Evolutionary conservation across 1,139 yeast species (phyloP), one percentile per base, ranked within the genome.

Genomic region (Spencermartinsiella ligniputridi): DNA sequence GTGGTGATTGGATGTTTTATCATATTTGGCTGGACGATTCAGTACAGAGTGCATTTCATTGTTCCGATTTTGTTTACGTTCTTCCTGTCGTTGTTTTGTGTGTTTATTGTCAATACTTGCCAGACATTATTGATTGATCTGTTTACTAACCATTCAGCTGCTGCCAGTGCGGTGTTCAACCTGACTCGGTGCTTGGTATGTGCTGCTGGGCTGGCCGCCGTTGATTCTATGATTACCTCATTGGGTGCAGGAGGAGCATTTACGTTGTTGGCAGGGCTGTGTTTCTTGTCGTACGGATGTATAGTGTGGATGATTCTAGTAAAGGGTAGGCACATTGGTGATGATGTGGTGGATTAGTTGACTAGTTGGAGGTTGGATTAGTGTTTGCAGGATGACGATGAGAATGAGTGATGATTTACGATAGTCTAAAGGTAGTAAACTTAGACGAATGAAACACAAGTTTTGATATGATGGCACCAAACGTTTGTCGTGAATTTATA

Each of bases 1-100:
- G 36, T 48, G 47, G 70, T 38, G 3, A 59, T 33, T 24, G 55
- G 61, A 2, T 71, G 78, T 0, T 61, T 74, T 3, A 49, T 79
- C 1, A 63, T 78, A 0, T 84, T 76, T 65, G 95, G 92, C 1
- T 86, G 95, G 95, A 74, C 85, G 41, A 53, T 85, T 3, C 68
- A 76, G 35, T 57, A 70, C 20, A 60, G 68, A 12, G 75, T 73
- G 0, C 70, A 70, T 37, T 63, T 81, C 30, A 76, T 81, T 0
- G 76, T 77, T 0, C 76, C 85, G 1, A 59, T 85, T 9, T 67
- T 84, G 2, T 69, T 75, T 41, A 69, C 81, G 6, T 81, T 76
- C 21, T 46, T 64, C 13, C 50, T 51, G 6, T 75, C 89, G 13
- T 64, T 71, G 47, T 74, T 78, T 5, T 68, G 78, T 8, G 72